Percentiles rank a stretch among this genome's conserved stretches.
Conservation (phyloP, 495 filamentous ascomycete genomes). For the Aspergillus sclerotioniger region DNA sequence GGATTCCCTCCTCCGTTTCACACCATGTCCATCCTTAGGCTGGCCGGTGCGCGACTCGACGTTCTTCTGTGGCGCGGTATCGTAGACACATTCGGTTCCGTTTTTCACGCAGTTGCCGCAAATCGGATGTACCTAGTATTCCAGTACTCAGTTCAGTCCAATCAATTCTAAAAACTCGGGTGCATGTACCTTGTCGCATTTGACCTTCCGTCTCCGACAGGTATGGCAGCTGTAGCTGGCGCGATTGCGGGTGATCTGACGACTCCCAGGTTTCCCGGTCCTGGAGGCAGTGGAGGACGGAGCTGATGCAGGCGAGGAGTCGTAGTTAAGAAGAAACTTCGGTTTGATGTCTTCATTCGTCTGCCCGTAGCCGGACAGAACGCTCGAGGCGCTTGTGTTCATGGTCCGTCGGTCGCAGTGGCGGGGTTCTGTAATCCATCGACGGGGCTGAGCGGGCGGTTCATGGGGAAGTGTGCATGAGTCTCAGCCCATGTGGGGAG, state of each 20-base stretch:
- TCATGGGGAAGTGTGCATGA: slow-evolving; percentile 12
- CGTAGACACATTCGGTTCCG: slow-evolving; percentile 44
- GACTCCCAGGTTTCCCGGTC: slow-evolving; percentile 24
- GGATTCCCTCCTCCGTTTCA: slow-evolving; percentile 37
- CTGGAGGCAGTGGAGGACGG: slow-evolving; percentile 9
- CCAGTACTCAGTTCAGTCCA: background rate
- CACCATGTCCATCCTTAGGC: slow-evolving; percentile 26
- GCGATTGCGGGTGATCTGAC: slow-evolving; percentile 50
- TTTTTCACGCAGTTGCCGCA: slow-evolving; percentile 49
- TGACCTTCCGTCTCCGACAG: slow-evolving; percentile 48
- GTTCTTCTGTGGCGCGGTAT: slow-evolving; percentile 32
- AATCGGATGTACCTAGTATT: slow-evolving; percentile 42
- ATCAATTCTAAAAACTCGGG: background rate
- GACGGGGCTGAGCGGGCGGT: slow-evolving; percentile 11
- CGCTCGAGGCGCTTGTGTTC: slow-evolving; percentile 19
- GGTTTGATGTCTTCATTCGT: slow-evolving; percentile 9
- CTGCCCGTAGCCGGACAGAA: slow-evolving; percentile 15
- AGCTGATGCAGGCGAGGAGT: background rate
- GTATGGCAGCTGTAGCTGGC: slow-evolving; percentile 51
- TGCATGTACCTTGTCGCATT: slow-evolving; percentile 41
- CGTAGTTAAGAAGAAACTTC: slow-evolving; percentile 11
- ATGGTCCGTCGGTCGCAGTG: slow-evolving; percentile 24
- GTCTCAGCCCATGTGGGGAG: slow-evolving; percentile 6
- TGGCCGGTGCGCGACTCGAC: slow-evolving; percentile 15
- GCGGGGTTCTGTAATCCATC: slow-evolving; percentile 23